A percentile compares a stretch with the other conserved stretches of the same genome.
Evolutionary conservation across 108 stramenopile species (phyloP).

Genomic region (Nitzschia sp.): DNA sequence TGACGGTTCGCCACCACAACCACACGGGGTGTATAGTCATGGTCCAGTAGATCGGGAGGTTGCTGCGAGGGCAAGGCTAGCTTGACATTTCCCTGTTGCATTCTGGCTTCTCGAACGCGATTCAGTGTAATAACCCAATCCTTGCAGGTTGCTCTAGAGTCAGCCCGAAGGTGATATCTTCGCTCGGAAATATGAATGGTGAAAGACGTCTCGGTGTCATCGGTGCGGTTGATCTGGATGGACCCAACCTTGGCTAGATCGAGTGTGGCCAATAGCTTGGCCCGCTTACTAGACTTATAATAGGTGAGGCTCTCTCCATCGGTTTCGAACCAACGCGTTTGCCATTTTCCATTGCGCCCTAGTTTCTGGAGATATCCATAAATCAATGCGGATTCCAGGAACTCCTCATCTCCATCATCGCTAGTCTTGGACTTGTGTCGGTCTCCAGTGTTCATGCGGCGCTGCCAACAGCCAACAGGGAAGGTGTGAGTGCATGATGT

Average conservation of each 20-base stretch:
- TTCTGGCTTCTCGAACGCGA: constrained; percentile 77
- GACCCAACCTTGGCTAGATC: constrained; percentile 84
- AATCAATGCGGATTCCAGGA: constrained; percentile 50
- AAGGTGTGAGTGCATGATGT: too few species aligned
- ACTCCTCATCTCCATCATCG: constrained; percentile 37
- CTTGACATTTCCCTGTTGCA: constrained; percentile 76
- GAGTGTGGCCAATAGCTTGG: constrained; percentile 82
- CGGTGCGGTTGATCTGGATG: constrained; percentile 63
- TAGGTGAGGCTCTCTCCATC: constrained; percentile 95
- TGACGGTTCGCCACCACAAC: constrained; percentile 55
- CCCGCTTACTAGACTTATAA: constrained; percentile 91
- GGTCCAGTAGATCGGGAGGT: constrained; percentile 42
- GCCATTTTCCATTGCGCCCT: constrained; percentile 96
- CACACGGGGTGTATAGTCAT: constrained; percentile 45
- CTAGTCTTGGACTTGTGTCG: constrained; percentile 4
- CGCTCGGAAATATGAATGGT: constrained; percentile 76
- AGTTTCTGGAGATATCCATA: constrained; percentile 93
- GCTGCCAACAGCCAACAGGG: constrained; percentile 1
- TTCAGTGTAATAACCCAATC: constrained; percentile 89
- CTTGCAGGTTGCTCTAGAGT: constrained; percentile 64
- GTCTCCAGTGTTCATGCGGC: constrained; percentile 10
- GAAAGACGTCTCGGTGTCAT: constrained; percentile 65
- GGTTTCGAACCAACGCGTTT: constrained; percentile 95
- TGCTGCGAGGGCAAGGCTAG: constrained; percentile 39
- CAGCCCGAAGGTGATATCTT: constrained; percentile 75